A percentile compares a stretch with the other conserved stretches of the same genome.
Conservation (phyloP, 2,329 filamentous ascomycete species). For the Aureobasidium vineae region DNA sequence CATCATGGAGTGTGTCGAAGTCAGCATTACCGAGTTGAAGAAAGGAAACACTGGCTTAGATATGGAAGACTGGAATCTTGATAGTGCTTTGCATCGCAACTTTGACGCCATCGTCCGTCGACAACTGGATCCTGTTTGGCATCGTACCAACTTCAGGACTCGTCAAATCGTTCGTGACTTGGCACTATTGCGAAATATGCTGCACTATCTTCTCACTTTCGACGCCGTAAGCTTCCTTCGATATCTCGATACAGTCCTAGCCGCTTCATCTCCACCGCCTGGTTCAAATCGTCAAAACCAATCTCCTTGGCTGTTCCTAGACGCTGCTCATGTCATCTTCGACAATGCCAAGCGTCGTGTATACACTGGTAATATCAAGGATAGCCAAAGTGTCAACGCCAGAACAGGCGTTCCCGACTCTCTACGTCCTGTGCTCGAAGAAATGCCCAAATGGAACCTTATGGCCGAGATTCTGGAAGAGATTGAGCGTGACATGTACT, state of each 20-base stretch:
- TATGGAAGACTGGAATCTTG: conserved; percentile 95
- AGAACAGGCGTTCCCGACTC: conserved; percentile 57
- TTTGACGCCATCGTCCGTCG: conserved; percentile 87
- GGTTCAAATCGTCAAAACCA: conserved; percentile 85
- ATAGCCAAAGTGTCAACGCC: conserved; percentile 53
- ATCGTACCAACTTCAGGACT: conserved; percentile 91
- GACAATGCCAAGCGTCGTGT: conserved; percentile 84
- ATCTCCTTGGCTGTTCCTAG: conserved; percentile 93
- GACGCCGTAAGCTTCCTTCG: conserved; percentile 90
- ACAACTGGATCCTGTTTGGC: conserved; percentile 95
- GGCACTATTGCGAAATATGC: conserved; percentile 74
- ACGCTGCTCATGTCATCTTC: conserved; percentile 92
- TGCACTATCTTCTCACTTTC: conserved; percentile 77
- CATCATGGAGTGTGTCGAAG: conserved; percentile 92
- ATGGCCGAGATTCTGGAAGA: conserved; percentile 89
- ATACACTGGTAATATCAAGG: conserved; percentile 70
- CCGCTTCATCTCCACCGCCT: conserved; percentile 82
- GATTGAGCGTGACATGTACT: conserved; percentile 86
- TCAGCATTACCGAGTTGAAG: conserved; percentile 89
- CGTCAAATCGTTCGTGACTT: conserved; percentile 91
- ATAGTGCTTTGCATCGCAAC: conserved; percentile 86
- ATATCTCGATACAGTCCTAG: conserved; percentile 90
- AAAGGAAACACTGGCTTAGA: conserved; percentile 87
- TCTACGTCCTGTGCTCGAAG: conserved; percentile 79
- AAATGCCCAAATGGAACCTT: conserved; percentile 89